Evolutionary conservation across 371 early-diverging fungal genomes (phyloP).

Genomic region (Apophysomyces sp.): DNA sequence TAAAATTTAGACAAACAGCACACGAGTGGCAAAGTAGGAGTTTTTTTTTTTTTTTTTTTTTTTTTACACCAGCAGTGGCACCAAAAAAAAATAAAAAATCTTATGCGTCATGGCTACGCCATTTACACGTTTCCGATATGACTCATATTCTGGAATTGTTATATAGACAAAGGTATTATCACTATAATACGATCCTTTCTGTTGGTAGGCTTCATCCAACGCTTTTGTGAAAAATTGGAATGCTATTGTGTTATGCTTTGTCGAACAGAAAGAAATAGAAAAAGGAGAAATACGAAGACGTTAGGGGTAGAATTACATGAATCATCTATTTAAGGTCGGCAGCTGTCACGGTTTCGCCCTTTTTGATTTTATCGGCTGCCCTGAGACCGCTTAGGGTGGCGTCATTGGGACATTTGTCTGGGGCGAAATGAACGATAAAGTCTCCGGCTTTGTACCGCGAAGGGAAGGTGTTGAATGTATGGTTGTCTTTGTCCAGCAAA

Average conservation of each 20-base stretch:
- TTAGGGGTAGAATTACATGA: not conserved
- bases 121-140: too few relatives aligned
- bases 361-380: constrained; percentile 19
- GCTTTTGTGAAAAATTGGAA: not conserved
- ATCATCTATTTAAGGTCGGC: not conserved
- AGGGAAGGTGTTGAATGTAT: constrained; percentile 55
- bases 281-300: too few relatives aligned
- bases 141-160: too few relatives aligned
- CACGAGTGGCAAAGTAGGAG: too few relatives aligned
- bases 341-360: constrained; percentile 16
- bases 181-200: too few relatives aligned
- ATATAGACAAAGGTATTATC: too few relatives aligned
- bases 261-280: not conserved
- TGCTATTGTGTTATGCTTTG: not conserved
- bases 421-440: constrained; percentile 58
- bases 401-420: constrained; percentile 51
- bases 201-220: too few relatives aligned
- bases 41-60: too few relatives aligned
- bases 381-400: constrained; percentile 43
- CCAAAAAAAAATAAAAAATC: too few relatives aligned
- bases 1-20: too few relatives aligned
- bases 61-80: too few relatives aligned
- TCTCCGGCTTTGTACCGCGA: constrained; percentile 37
- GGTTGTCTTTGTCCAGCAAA: constrained; percentile 44
- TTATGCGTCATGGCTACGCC: too few relatives aligned